Conservation (phyloP, 352 stramenopile genomes). For the Globisporangium perplexum region DNA sequence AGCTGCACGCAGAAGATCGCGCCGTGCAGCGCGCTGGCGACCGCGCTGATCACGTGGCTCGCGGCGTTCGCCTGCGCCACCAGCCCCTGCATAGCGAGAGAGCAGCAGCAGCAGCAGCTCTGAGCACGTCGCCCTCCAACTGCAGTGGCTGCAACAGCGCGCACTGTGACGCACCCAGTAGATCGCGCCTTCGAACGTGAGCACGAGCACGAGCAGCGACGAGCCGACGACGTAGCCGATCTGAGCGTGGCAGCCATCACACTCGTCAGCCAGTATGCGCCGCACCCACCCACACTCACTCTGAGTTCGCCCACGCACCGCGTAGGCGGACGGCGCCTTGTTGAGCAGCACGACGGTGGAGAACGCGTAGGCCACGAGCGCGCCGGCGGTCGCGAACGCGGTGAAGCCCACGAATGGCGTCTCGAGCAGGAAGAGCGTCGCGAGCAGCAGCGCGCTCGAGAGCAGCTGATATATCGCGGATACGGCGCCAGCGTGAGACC, state of each 20-base stretch:
- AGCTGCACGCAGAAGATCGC: constrained; percentile 62
- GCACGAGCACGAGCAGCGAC: constrained; percentile 55
- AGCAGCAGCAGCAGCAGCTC: neutral
- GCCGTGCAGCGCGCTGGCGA: constrained; percentile 42
- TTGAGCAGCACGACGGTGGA: constrained; percentile 72
- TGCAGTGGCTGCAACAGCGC: no score
- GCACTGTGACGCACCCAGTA: constrained; percentile 59
- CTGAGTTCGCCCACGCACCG: constrained; percentile 37
- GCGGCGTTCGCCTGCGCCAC: constrained; percentile 26
- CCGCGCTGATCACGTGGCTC: constrained; percentile 28
- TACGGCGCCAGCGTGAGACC: no score
- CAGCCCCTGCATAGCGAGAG: constrained; percentile 21
- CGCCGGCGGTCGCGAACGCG: constrained; percentile 46
- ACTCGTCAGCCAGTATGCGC: neutral
- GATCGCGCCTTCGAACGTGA: constrained; percentile 60
- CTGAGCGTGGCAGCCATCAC: constrained; percentile 20
- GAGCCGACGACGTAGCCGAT: constrained; percentile 70
- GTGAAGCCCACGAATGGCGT: constrained; percentile 68
- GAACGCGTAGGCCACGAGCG: constrained; percentile 71
- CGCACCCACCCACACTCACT: no score
- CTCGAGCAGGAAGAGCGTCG: constrained; percentile 67
- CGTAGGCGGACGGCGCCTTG: constrained; percentile 76
- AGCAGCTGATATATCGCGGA: no score
- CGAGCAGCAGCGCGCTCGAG: constrained; percentile 48
- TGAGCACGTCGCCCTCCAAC: no score